These are phyloP conservation scores for Inga laurina DNA, from an alignment of 306 rosid genomes.

Conservation along the genomic window DNA sequence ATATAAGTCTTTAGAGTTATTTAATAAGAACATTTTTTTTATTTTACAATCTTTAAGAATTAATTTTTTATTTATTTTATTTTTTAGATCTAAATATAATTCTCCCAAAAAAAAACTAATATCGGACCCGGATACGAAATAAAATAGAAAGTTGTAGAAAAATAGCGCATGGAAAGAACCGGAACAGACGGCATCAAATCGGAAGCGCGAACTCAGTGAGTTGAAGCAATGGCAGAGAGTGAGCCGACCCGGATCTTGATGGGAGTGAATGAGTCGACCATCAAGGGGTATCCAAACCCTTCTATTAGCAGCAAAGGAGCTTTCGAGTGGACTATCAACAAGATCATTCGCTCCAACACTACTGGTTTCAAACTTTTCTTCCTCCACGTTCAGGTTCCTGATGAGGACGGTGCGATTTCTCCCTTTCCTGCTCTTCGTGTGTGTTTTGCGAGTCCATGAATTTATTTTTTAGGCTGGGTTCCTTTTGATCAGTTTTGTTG, in stretches of 20 bases:
- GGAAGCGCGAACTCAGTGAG: slow-evolving; percentile 4
- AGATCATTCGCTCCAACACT: slow-evolving; percentile 75
- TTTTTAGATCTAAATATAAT: no score
- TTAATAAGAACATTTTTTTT: no score
- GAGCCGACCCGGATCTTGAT: slow-evolving; percentile 73
- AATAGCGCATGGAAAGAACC: background rate
- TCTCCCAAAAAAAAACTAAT: no score
- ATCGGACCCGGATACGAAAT: no score
- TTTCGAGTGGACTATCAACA: slow-evolving; percentile 81
- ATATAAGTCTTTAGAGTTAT: no score
- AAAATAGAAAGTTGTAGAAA: background rate
- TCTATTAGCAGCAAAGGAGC: slow-evolving; percentile 91
- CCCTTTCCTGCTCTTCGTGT: slow-evolving; percentile 1
- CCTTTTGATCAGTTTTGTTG: background rate
- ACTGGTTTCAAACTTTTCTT: slow-evolving; percentile 69
- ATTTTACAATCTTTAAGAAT: no score
- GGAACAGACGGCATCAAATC: background rate
- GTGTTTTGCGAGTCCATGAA: background rate
- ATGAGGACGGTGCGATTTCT: slow-evolving; percentile 76
- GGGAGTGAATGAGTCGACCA: slow-evolving; percentile 88
- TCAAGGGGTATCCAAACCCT: slow-evolving; percentile 85
- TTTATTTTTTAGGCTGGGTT: background rate
- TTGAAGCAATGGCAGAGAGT: slow-evolving; percentile 21
- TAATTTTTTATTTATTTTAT: no score
- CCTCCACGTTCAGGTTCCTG: slow-evolving; percentile 89